Percentiles rank a stretch among this genome's conserved stretches.
Conservation (phyloP, 805 yeast genomes). For the Ogataea naganishii region DNA sequence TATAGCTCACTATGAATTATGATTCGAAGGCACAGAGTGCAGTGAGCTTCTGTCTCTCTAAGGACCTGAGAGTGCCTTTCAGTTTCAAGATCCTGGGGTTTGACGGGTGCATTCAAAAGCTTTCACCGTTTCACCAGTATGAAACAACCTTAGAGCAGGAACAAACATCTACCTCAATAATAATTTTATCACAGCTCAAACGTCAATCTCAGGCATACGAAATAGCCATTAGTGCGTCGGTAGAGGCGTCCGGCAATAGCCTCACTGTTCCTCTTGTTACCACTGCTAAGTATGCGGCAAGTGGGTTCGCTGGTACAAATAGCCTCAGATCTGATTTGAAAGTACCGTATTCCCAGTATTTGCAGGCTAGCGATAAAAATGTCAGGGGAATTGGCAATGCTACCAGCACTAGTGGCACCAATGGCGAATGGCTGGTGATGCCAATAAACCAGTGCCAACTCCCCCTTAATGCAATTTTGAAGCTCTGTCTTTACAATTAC, state of each 20-base stretch:
- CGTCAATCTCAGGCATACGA: slow-evolving; percentile 9
- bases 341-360: background rate
- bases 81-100: slow-evolving; percentile 30
- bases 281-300: slow-evolving; percentile 8
- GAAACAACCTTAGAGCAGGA: slow-evolving; percentile 1
- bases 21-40: slow-evolving; percentile 14
- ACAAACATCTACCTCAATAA: slow-evolving; percentile 6
- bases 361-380: background rate
- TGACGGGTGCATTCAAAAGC: slow-evolving; percentile 11
- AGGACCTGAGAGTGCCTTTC: slow-evolving; percentile 43
- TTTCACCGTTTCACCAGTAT: slow-evolving; percentile 4
- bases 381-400: background rate
- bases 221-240: slow-evolving; percentile 7
- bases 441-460: slow-evolving; percentile 68
- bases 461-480: slow-evolving; percentile 51
- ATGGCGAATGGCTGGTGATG: slow-evolving; percentile 63
- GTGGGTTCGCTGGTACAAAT: slow-evolving; percentile 8
- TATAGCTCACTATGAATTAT: slow-evolving; percentile 13
- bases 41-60: slow-evolving; percentile 40
- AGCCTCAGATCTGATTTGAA: background rate
- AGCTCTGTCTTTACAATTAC: slow-evolving; percentile 61
- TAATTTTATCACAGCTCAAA: slow-evolving; percentile 9
- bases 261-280: slow-evolving; percentile 15
- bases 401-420: slow-evolving; percentile 9
- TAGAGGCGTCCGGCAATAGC: slow-evolving; percentile 14